Evolutionary conservation across 352 stramenopile genomes (phyloP), one percentile per base, ranked within the genome.

Genomic region (Globisporangium takayamanum): DNA sequence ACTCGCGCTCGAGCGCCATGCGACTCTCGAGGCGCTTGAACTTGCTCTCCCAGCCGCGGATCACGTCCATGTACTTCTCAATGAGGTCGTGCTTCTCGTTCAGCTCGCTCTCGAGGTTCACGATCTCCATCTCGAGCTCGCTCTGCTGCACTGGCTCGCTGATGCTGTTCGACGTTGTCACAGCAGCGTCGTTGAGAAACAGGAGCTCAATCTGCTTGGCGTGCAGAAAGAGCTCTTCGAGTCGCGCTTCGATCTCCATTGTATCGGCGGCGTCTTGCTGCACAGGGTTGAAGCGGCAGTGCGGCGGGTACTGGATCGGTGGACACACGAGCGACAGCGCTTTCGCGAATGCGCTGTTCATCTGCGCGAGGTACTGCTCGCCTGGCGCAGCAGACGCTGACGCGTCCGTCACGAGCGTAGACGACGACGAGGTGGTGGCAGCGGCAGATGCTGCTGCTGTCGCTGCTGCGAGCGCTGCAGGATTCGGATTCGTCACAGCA

Each of bases 1-100:
- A 87, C 41, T 85, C 78, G 45, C 75, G 66, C 47, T 84, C 80
- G 36, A 72, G 68, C 10, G 78, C 72, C 72, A 91, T 78, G 46
- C 82, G 77, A 53, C 75, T 72, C 59, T 89, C 79, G 36, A 93
- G 62, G 5, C 83, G 68, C 70, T 89, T 88, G 60, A 93, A 93
- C 61, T 93, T 93, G 53, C 83, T 73, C 62, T 93, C 83, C 83
- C 83, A 93, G 20, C 83, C 83, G 49, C 78, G 77, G 53, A 89
- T 74, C n/a, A 93, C 80, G 39, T 93, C 83, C 55, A 68, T 70
- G 67, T 93, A 93, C 60, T 93, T 93, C 18, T 93, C 83, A 45
- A 93, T 84, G 50, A 93, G 59, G 44, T 93, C 83, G 69, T 88
- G 89, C 67, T 93, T 93, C 70, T 93, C 83, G 10, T 63, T 74